Evolutionary conservation across 176 grass and related monocot species (phyloP).

Genomic region (Avena atlantica): DNA sequence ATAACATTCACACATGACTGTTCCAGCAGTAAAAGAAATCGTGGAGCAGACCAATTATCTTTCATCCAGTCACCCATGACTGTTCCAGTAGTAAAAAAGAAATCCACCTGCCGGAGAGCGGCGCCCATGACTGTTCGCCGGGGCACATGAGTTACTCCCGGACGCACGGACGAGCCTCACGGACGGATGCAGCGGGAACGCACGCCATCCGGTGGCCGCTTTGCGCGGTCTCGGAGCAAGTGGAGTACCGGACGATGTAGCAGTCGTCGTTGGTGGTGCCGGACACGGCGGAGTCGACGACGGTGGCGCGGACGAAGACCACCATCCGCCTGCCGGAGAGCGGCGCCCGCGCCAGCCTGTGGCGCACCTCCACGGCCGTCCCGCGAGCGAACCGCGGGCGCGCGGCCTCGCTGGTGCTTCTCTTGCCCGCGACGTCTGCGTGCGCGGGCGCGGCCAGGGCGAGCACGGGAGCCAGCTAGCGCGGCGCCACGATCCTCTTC

Average conservation of each 20-base stretch:
- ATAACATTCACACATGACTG: too few species aligned
- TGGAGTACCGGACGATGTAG: neutral
- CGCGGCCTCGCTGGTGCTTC: neutral
- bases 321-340: neutral
- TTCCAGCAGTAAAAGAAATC: too few species aligned
- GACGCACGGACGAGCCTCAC: neutral
- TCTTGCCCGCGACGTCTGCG: neutral
- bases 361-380: neutral
- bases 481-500: neutral
- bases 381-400: neutral
- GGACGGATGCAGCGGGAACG: neutral
- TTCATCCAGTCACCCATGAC: neutral
- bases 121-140: too few species aligned
- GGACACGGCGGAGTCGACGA: neutral
- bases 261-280: neutral
- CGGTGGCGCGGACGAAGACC: neutral
- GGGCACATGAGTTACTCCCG: too few species aligned
- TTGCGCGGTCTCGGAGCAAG: neutral
- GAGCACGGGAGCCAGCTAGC: neutral
- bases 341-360: neutral
- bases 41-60: neutral
- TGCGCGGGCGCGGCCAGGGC: neutral
- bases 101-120: too few species aligned
- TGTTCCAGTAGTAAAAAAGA: too few species aligned
- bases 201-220: neutral